These are phyloP conservation scores for Phytophthora tubulina DNA, from an alignment of 352 stramenopile species.

Conservation along the genomic window DNA sequence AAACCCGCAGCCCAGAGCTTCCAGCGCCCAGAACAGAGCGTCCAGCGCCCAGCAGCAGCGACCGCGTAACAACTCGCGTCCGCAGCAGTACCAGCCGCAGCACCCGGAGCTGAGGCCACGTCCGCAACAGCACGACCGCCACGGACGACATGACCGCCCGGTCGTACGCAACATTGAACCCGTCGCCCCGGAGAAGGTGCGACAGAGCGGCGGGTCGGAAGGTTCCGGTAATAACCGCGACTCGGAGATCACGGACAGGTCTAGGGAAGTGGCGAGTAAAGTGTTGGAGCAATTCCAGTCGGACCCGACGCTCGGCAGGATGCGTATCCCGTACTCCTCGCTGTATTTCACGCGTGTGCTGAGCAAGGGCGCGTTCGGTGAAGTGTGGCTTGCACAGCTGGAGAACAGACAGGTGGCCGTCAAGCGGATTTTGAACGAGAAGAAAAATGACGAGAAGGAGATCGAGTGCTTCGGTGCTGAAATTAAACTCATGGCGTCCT, in stretches of 20 bases:
- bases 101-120: slow-evolving; percentile 25
- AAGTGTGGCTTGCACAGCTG: slow-evolving; percentile 87
- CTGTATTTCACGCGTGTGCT: slow-evolving; percentile 88
- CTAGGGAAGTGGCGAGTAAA: slow-evolving; percentile 55
- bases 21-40: slow-evolving; percentile 15
- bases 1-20: slow-evolving; percentile 21
- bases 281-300: slow-evolving; percentile 80
- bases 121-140: slow-evolving; percentile 19
- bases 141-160: slow-evolving; percentile 29
- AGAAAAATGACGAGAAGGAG: slow-evolving; percentile 85
- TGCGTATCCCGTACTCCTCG: slow-evolving; percentile 74
- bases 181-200: slow-evolving; percentile 34
- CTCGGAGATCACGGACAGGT: slow-evolving; percentile 50
- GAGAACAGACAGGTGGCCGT: slow-evolving; percentile 84
- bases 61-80: slow-evolving; percentile 26
- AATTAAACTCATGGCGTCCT: slow-evolving; percentile 89
- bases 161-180: slow-evolving; percentile 31
- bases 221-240: slow-evolving; percentile 40
- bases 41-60: slow-evolving; percentile 27
- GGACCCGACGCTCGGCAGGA: slow-evolving; percentile 58
- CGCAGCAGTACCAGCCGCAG: slow-evolving; percentile 37
- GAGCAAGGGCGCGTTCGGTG: slow-evolving; percentile 87
- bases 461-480: slow-evolving; percentile 87
- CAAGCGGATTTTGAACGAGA: slow-evolving; percentile 85
- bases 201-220: slow-evolving; percentile 19